Conservation (phyloP, 345 rosid species). For the Stellera chamaejasme region DNA sequence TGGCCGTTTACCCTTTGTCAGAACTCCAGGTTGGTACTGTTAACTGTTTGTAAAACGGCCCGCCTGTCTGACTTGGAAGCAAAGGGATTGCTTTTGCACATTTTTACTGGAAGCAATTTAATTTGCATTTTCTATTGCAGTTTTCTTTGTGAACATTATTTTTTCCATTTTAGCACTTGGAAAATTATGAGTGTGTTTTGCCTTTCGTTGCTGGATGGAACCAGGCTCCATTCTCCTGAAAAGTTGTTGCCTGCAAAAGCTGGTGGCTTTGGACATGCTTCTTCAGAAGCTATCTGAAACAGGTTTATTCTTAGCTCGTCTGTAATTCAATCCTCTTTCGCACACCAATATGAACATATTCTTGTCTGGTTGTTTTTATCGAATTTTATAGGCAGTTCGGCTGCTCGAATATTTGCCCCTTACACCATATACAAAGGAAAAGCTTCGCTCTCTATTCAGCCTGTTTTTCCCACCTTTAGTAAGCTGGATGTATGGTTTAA, state of each 20-base stretch:
- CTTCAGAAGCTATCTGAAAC: conserved; percentile 26
- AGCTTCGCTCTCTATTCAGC: conserved; percentile 73
- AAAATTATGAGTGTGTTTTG: not conserved
- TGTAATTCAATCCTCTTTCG: not conserved
- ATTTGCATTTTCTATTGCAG: no score
- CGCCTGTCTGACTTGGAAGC: no score
- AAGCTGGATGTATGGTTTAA: conserved; percentile 36
- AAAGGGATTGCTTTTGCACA: no score
- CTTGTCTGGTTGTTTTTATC: conserved; percentile 4
- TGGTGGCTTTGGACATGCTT: conserved; percentile 16
- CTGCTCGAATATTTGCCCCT: conserved; percentile 59
- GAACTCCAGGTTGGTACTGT: no score
- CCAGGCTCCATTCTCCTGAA: conserved; percentile 32
- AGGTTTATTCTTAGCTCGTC: conserved; percentile 19
- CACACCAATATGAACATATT: not conserved
- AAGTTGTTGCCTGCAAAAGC: conserved; percentile 17
- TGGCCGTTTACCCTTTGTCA: no score
- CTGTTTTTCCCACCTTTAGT: conserved; percentile 61
- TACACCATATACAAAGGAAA: conserved; percentile 78
- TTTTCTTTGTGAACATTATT: no score
- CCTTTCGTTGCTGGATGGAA: not conserved
- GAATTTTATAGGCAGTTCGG: conserved; percentile 21
- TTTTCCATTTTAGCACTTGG: not conserved
- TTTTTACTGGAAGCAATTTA: no score
- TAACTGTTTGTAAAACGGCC: no score